Evolutionary conservation across 257 asterid genomes (phyloP), one percentile per base, ranked within the genome.

Genomic region (Solanum virginianum): DNA sequence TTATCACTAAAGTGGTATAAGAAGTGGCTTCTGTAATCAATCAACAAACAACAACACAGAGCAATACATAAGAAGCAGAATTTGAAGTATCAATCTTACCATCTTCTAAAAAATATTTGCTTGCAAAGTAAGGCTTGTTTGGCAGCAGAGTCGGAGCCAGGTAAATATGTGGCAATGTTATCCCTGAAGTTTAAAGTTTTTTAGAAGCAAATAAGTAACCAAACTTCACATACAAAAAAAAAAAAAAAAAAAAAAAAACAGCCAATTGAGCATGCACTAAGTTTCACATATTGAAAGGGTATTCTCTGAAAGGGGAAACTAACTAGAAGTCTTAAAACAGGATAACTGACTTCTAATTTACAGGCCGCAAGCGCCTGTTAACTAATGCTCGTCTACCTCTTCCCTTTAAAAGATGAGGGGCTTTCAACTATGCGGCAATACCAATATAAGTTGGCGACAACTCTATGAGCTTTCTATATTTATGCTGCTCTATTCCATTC

Each of bases 81-180:
- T 26, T 12, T 72, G 81, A 89, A 49, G 45, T 56, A 13, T 26
- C 69, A 62, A 70, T 36, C 39, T 84, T 92, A 93, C 98, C 98
- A 88, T 93, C 91, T 83, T 90, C 88, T 24, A 71, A 80, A 83
- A 90, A 85, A 65, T 84, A 65, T 85, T 85, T 88, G 86, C 90
- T 87, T 17, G 89, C 84, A 84, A 89, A 84, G 65, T 89, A 89
- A 32, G 88, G 89, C 84, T 89, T 87, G 62, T 86, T 86, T 80
- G 90, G 95, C 85, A 86, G 84, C 69, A 88, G 88, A 77, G 95
- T 88, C 56, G 98, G 94, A 85, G 95, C 89, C 86, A 94, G 84
- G 89, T 86, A 90, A 85, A 91, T 89, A 77, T 88, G 91, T 26
- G 85, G 91, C 36, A 90, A 87, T 59, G 89, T 86, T 86, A 89